Evolutionary conservation across 805 yeast species (phyloP).

Genomic region (Spathaspora girioi): DNA sequence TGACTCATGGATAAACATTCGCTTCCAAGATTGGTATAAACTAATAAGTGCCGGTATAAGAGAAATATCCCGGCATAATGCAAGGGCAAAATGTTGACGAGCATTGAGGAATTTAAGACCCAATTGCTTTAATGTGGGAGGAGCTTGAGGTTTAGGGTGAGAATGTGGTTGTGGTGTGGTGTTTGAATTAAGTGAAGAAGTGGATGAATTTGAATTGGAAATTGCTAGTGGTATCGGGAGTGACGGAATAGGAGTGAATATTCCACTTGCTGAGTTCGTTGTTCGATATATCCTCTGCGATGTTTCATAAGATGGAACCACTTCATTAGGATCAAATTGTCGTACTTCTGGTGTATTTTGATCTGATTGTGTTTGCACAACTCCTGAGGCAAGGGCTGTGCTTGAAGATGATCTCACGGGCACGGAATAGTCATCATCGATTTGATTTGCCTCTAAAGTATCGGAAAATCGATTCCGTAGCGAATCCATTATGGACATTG

Average conservation of each 20-base stretch:
- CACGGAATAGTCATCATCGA: conserved; percentile 28
- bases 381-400: background rate
- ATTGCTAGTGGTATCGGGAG: conserved; percentile 1
- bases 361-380: background rate
- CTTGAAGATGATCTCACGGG: background rate
- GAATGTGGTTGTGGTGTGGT: conserved; percentile 3
- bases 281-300: conserved; percentile 27
- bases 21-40: conserved; percentile 41
- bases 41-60: conserved; percentile 64
- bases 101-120: conserved; percentile 74
- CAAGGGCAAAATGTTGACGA: conserved; percentile 69
- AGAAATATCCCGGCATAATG: conserved; percentile 76
- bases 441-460: conserved; percentile 26
- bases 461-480: conserved; percentile 22
- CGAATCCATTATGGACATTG: conserved; percentile 22
- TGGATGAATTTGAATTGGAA: background rate
- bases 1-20: conserved; percentile 12
- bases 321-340: conserved; percentile 27
- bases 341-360: background rate
- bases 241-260: conserved; percentile 9
- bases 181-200: conserved; percentile 6
- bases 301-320: conserved; percentile 40
- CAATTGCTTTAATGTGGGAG: conserved; percentile 42
- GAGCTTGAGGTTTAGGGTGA: conserved; percentile 4
- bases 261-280: background rate